Base-by-base conservation (phyloP, 2,329 filamentous ascomycete genomes). In the Elsinoe necatrix region DNA sequence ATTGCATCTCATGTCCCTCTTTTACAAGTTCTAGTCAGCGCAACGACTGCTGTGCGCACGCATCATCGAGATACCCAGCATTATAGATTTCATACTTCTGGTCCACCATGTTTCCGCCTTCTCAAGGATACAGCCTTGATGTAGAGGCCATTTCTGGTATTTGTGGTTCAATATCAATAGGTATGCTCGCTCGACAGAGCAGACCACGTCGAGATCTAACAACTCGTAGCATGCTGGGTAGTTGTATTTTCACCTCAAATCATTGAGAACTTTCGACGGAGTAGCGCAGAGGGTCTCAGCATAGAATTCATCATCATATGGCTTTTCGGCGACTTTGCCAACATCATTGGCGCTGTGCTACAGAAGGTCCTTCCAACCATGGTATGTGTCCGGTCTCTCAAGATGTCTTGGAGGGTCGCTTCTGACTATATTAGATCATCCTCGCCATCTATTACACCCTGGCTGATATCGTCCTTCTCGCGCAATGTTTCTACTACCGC, bases 221-320 rank as follows among this genome's bases (percentile, higher is more conserved):
- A 14, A 39, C 12, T 21, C 16, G 20, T 25, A 61, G 91, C 91
- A 52, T 96, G 91, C 69, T 96, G 93, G 93, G 87, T 97, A 57
- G 89, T 97, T 34, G 93, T 98, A 58, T 98, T 96, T 75, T 93
- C 89, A 0, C 93, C 93, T 1, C 93, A 98, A 65, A 96, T 98
- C 64, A 85, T 95, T 64, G 89, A 95, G 67, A 96, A 96, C 69
- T 96, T 95, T 74, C 85, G 84, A 61, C 82, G 90, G 57, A 77
- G 82, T 62, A 95, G 87, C 39, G 89, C 90, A 58, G 89, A 96
- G 68, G 92, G 90, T 1, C 78, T 97, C 1, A 95, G 89, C 0
- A 81, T 96, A 12, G 85, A 92, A 57, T 98, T 97, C 75, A 84
- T 97, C 67, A 84, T 95, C 59, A 82, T 95, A 65, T 98, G 93